Conservation (phyloP, 768 basidiomycete species). For the Tricholomella constricta region DNA sequence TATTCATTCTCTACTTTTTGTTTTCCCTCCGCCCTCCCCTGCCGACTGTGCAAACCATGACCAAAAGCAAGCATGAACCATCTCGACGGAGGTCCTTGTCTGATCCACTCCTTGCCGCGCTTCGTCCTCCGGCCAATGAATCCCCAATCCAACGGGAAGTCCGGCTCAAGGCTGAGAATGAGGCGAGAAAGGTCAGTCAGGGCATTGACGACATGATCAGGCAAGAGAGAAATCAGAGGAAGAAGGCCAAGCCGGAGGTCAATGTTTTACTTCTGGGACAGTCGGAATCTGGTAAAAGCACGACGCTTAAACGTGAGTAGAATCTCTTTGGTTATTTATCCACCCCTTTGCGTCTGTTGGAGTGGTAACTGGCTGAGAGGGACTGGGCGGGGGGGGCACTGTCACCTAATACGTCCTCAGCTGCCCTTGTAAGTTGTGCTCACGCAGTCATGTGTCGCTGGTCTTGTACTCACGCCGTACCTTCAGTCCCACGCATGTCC, state of each 20-base stretch:
- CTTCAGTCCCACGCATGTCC: slow-evolving; percentile 15
- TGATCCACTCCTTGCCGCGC: slow-evolving; percentile 69
- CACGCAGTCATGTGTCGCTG: slow-evolving; percentile 8
- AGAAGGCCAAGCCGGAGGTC: slow-evolving; percentile 63
- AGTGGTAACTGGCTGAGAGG: slow-evolving; percentile 1
- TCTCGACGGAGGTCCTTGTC: slow-evolving; percentile 49
- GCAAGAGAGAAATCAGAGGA: slow-evolving; percentile 60
- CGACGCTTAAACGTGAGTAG: slow-evolving; percentile 83
- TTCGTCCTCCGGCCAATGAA: slow-evolving; percentile 75
- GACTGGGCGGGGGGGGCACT: neutral
- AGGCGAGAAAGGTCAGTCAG: slow-evolving; percentile 75
- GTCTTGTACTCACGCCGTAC: slow-evolving; percentile 15
- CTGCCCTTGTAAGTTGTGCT: slow-evolving; percentile 15
- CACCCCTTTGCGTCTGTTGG: slow-evolving; percentile 8
- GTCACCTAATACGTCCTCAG: neutral
- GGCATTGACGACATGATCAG: slow-evolving; percentile 79
- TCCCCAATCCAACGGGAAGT: slow-evolving; percentile 64
- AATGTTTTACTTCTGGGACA: slow-evolving; percentile 82
- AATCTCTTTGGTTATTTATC: slow-evolving; percentile 5
- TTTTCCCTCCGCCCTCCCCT: slow-evolving; percentile 24
- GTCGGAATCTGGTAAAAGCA: slow-evolving; percentile 90
- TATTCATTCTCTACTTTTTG: slow-evolving; percentile 19
- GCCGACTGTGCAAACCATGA: slow-evolving; percentile 35
- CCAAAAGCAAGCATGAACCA: slow-evolving; percentile 36
- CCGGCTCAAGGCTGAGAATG: slow-evolving; percentile 64